Evolutionary conservation across 129 eudicot genomes (phyloP).

Genomic region (Escallonia rubra): DNA sequence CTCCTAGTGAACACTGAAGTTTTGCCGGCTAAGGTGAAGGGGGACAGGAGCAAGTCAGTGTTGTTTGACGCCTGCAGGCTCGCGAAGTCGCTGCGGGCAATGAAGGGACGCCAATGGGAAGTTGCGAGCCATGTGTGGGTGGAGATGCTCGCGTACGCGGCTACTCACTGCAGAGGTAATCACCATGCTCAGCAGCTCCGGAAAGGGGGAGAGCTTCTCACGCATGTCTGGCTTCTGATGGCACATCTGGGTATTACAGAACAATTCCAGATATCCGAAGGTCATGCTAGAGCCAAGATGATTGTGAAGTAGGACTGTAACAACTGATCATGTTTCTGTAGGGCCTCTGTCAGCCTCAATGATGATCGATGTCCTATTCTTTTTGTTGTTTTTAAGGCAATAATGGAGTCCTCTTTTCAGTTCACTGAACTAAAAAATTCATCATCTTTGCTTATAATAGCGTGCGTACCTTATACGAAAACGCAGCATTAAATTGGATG

Average conservation of each 20-base stretch:
- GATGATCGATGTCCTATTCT: too few relatives aligned
- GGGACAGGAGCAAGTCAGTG: slow-evolving; percentile 46
- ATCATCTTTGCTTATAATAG: too few relatives aligned
- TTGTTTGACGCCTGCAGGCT: slow-evolving; percentile 43
- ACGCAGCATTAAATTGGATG: too few relatives aligned
- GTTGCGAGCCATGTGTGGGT: slow-evolving; percentile 41
- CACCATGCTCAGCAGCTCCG: slow-evolving; percentile 46
- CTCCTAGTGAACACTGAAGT: slow-evolving; percentile 33
- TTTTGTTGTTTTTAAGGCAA: too few relatives aligned
- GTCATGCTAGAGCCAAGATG: slow-evolving; percentile 37
- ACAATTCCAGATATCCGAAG: slow-evolving; percentile 35
- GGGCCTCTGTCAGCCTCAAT: too few relatives aligned
- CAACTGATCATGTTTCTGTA: not conserved
- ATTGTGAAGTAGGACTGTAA: not conserved
- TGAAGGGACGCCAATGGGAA: slow-evolving; percentile 18
- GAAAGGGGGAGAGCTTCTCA: slow-evolving; percentile 35
- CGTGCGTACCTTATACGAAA: too few relatives aligned
- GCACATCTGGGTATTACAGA: slow-evolving; percentile 43
- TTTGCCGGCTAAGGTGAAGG: slow-evolving; percentile 32
- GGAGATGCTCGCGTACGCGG: slow-evolving; percentile 40
- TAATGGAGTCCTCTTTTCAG: too few relatives aligned
- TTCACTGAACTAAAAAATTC: too few relatives aligned
- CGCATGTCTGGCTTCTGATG: slow-evolving; percentile 44
- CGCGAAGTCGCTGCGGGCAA: slow-evolving; percentile 20
- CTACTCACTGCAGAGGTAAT: slow-evolving; percentile 35